Conservation (phyloP, 257 asterid species). For the Solanum raphanifolium region DNA sequence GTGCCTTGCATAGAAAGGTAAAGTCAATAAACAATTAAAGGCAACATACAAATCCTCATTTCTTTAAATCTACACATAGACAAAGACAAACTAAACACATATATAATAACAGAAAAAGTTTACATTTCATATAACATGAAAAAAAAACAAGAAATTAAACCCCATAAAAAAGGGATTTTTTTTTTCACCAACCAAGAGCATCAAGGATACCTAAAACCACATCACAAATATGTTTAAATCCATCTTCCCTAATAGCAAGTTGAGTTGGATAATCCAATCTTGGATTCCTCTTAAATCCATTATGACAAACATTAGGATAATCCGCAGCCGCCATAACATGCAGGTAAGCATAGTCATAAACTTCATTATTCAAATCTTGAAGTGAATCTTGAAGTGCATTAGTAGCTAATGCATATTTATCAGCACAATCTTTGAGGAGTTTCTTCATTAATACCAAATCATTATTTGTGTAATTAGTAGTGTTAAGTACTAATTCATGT, state of each 20-base stretch:
- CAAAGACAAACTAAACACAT: background rate
- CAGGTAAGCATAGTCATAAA: slow-evolving; percentile 75
- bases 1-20: too few relatives aligned
- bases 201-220: slow-evolving; percentile 65
- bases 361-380: slow-evolving; percentile 42
- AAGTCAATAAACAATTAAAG: background rate
- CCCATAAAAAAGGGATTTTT: background rate
- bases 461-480: slow-evolving; percentile 10
- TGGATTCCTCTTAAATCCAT: slow-evolving; percentile 37
- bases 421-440: slow-evolving; percentile 51
- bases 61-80: background rate
- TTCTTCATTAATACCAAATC: slow-evolving; percentile 20
- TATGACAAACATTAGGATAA: slow-evolving; percentile 64
- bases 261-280: slow-evolving; percentile 47
- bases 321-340: slow-evolving; percentile 83
- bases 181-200: slow-evolving; percentile 21
- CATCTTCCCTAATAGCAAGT: slow-evolving; percentile 53
- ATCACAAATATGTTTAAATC: slow-evolving; percentile 65
- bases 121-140: background rate
- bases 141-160: background rate
- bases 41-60: background rate
- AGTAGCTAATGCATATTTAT: slow-evolving; percentile 48
- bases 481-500: slow-evolving; percentile 1
- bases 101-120: background rate
- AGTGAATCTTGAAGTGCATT: slow-evolving; percentile 48